Conservation (phyloP, 306 rosid species). For the Quercus agrifolia region DNA sequence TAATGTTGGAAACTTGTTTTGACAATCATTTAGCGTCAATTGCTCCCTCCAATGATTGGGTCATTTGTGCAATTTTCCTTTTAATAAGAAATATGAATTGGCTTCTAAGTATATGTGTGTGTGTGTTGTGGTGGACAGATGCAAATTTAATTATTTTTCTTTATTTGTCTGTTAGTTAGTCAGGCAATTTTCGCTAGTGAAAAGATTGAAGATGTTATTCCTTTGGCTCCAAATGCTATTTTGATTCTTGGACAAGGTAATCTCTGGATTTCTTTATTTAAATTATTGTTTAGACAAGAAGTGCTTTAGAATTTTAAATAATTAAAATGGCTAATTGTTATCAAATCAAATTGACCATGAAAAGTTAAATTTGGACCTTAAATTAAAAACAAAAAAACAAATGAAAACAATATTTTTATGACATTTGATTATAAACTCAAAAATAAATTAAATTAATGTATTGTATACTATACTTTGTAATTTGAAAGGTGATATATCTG, state of each 20-base stretch:
- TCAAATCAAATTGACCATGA: no score
- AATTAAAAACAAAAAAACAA: neutral
- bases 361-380: neutral
- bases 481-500: neutral
- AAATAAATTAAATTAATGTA: neutral
- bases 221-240: constrained; percentile 63
- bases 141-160: neutral
- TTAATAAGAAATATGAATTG: no score
- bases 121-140: neutral
- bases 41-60: neutral
- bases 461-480: neutral
- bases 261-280: neutral
- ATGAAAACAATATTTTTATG: neutral
- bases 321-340: neutral
- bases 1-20: neutral
- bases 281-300: neutral
- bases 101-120: no score
- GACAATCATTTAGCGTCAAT: neutral
- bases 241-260: constrained; percentile 94
- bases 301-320: neutral
- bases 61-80: neutral
- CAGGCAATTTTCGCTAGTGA: constrained; percentile 68
- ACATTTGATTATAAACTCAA: neutral
- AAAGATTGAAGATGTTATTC: constrained; percentile 71
- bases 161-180: constrained; percentile 43